Conservation (phyloP, 495 filamentous ascomycete genomes). For the Aspergillus nidulans region DNA sequence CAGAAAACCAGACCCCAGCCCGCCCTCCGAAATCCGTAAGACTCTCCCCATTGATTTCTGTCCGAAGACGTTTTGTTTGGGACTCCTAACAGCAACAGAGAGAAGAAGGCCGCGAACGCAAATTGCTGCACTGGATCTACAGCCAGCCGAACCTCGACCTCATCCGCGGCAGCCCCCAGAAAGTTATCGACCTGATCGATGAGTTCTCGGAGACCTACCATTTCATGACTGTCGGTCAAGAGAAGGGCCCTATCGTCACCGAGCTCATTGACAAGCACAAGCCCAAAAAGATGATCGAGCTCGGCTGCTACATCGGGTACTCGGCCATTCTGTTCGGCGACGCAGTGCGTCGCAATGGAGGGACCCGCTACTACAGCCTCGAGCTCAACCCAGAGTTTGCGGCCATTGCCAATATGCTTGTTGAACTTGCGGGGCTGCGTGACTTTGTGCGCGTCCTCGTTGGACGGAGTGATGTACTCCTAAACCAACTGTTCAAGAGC, state of each 20-base stretch:
- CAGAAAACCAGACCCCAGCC: neutral
- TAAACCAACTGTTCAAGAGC: constrained; percentile 49
- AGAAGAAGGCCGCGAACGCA: constrained; percentile 57
- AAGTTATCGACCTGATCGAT: constrained; percentile 66
- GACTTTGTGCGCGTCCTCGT: constrained; percentile 64
- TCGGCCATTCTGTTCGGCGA: constrained; percentile 68
- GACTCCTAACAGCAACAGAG: neutral
- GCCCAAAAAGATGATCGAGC: constrained; percentile 68
- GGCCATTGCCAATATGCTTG: constrained; percentile 55
- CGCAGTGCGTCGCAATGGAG: constrained; percentile 53
- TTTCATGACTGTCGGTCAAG: constrained; percentile 73
- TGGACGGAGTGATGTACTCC: constrained; percentile 56
- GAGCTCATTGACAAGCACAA: constrained; percentile 60
- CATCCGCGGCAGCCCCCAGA: constrained; percentile 58
- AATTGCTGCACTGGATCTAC: constrained; percentile 67
- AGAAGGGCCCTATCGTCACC: constrained; percentile 65
- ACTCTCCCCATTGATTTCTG: neutral
- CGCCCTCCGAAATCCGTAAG: neutral
- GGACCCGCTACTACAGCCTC: constrained; percentile 59
- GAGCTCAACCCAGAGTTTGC: constrained; percentile 66
- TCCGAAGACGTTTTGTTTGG: too few relatives aligned
- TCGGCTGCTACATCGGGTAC: constrained; percentile 81
- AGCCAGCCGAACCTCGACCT: constrained; percentile 50
- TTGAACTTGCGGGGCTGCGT: constrained; percentile 63
- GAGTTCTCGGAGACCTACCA: constrained; percentile 60